These are phyloP conservation scores for Aaosphaeria arxii DNA, from an alignment of 2,329 filamentous ascomycete genomes.

Conservation along the genomic window DNA sequence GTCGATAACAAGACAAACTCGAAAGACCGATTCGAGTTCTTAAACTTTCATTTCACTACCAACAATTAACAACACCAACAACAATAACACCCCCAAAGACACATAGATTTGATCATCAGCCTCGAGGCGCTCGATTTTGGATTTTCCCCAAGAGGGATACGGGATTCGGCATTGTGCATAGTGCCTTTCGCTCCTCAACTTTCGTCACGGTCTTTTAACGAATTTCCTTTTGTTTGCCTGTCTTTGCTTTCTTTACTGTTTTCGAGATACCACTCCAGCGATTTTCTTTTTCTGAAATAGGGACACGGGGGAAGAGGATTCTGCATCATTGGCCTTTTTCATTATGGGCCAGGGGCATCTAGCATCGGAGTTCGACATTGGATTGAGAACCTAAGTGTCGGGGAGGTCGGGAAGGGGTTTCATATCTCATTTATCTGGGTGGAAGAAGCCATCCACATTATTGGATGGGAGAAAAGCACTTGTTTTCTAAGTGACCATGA, in stretches of 20 bases:
- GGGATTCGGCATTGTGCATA: constrained; percentile 11
- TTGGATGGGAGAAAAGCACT: too few species aligned
- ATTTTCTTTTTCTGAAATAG: constrained; percentile 61
- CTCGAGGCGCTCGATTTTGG: constrained; percentile 13
- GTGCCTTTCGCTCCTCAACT: constrained; percentile 8
- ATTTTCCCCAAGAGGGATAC: not conserved
- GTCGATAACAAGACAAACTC: constrained; percentile 27
- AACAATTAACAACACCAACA: too few species aligned
- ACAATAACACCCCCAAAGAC: constrained; percentile 22
- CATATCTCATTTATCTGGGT: too few species aligned
- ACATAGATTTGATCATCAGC: constrained; percentile 22
- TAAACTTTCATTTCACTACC: constrained; percentile 35
- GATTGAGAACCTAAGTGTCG: too few species aligned
- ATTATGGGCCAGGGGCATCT: too few species aligned
- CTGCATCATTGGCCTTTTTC: too few species aligned
- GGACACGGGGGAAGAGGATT: too few species aligned
- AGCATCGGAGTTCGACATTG: too few species aligned
- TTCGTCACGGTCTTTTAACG: constrained; percentile 25
- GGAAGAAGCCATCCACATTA: too few species aligned
- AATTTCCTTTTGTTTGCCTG: constrained; percentile 26
- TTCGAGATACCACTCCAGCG: constrained; percentile 34
- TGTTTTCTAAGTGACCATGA: too few species aligned
- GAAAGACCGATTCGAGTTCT: constrained; percentile 36
- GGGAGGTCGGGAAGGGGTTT: too few species aligned
- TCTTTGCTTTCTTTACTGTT: constrained; percentile 19